phyloP scores from a whole-genome alignment of 2,329 filamentous ascomycete genomes.

The Drechslerella coelobrocha region DNA sequence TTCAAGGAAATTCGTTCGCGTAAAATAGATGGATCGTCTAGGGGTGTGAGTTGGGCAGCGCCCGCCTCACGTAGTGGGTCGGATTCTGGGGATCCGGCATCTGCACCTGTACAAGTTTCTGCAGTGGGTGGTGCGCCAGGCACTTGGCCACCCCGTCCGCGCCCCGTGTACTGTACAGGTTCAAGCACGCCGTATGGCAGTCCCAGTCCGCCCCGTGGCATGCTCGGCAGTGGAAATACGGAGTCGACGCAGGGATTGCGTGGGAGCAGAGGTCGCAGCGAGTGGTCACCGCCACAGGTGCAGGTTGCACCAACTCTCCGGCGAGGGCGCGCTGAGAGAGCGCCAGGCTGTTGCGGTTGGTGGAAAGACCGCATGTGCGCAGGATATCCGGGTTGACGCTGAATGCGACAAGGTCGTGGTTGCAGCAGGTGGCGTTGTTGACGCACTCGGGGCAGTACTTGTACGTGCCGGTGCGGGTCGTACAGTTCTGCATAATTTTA shows the following conservation, averaged over 20 bases:
- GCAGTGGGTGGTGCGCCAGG: conserved; percentile 31
- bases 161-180: conserved; percentile 14
- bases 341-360: conserved; percentile 6
- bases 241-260: conserved; percentile 30
- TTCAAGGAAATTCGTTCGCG: conserved; percentile 14
- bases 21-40: not conserved
- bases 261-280: conserved; percentile 46
- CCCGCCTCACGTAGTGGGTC: conserved; percentile 35
- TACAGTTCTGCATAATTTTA: conserved; percentile 8
- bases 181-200: conserved; percentile 28
- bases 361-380: conserved; percentile 19
- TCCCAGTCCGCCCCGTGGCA: conserved; percentile 43
- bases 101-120: conserved; percentile 38
- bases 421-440: conserved; percentile 41
- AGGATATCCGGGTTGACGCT: conserved; percentile 35
- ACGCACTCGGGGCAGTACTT: conserved; percentile 48
- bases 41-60: conserved; percentile 10
- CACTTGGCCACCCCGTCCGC: conserved; percentile 35
- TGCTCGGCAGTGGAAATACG: conserved; percentile 39
- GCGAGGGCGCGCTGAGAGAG: conserved; percentile 1
- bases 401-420: conserved; percentile 42
- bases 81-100: conserved; percentile 39
- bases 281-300: conserved; percentile 44
- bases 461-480: conserved; percentile 11
- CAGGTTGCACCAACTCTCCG: conserved; percentile 32